Base-by-base conservation (phyloP, 2,329 filamentous ascomycete species). In the Dactylonectria estremocensis region DNA sequence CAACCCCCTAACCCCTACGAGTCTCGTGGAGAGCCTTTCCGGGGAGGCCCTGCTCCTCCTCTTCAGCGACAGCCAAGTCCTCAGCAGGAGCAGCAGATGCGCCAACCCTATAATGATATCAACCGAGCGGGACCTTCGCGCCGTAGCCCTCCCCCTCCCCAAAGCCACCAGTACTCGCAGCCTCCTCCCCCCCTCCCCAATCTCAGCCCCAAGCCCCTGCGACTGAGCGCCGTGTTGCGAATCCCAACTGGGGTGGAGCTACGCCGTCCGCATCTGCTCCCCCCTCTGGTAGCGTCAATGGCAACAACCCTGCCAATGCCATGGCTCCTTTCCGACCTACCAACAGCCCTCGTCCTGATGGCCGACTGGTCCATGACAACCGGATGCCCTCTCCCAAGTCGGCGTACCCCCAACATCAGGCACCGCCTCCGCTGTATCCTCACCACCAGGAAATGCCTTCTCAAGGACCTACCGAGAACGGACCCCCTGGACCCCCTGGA, bases 311-410 rank as follows among this genome's bases (percentile, higher is more conserved):
- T 40, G 80, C 83, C 5, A 86, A 86, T 56, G 82, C 84, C 18
- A 83, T 94, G 74, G 91, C 93, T 74, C 89, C 92, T 18, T 97
- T 95, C 83, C 90, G 91, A 35, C 77, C 79, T 64, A 89, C 91
- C 33, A 90, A 90, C 75, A 97, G 93, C 79, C 93, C 95, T 67
- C 90, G 93, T n/a, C 90, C 92, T 57, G 95, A 98, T 72, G 91
- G 95, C 53, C 90, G 95, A 59, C 92, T 93, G 1, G 88, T 96
- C 70, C 89, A 95, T 72, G 95, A 97, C 72, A 94, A 92, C 77
- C 91, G 93, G 67, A 93, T 95, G 82, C 90, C 93, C n/a, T 98
- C 95, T n/a, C 95, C 95, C 66, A 95, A 95, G 77, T 92, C 94
- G 45, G 91, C 90, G 8, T 97, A 96, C 77, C 91, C 92, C 5